Conservation (phyloP, 805 yeast genomes). For the Starmerella riodocensis region DNA sequence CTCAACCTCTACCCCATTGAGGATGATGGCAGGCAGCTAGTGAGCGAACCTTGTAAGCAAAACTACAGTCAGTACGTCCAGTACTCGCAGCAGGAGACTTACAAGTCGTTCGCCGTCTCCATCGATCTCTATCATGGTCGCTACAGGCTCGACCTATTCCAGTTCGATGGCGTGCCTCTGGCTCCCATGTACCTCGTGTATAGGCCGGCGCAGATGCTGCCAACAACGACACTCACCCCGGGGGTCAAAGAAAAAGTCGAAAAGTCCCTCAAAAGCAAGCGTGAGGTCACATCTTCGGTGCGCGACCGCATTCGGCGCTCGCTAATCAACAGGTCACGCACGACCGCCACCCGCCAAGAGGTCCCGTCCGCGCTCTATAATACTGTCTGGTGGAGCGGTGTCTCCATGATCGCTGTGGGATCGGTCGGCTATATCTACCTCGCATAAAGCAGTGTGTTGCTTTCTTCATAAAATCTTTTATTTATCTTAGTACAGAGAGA, state of each 20-base stretch:
- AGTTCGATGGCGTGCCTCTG: constrained; percentile 57
- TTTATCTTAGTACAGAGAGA: background rate
- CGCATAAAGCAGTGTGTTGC: background rate
- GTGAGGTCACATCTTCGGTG: constrained; percentile 10
- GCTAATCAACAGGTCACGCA: constrained; percentile 65
- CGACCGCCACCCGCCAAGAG: constrained; percentile 40
- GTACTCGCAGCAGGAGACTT: constrained; percentile 54
- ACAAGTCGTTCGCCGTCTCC: constrained; percentile 42
- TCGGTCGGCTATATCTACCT: constrained; percentile 23
- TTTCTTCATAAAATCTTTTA: background rate
- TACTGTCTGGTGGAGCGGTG: constrained; percentile 31
- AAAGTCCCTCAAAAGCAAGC: constrained; percentile 1
- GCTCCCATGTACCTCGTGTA: constrained; percentile 88
- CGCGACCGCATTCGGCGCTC: constrained; percentile 46
- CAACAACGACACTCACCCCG: constrained; percentile 83
- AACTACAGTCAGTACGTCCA: constrained; percentile 47
- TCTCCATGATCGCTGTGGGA: constrained; percentile 29
- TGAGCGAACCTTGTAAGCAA: constrained; percentile 64
- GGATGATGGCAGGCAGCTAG: constrained; percentile 85
- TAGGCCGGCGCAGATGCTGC: constrained; percentile 91
- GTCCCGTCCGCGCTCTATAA: constrained; percentile 17
- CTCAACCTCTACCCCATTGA: constrained; percentile 56
- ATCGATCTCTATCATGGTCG: constrained; percentile 78
- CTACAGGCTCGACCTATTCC: constrained; percentile 56
- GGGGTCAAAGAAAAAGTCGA: constrained; percentile 9